Evolutionary conservation across 495 filamentous ascomycete genomes (phyloP).

Genomic region (Aspergillus nidulans): DNA sequence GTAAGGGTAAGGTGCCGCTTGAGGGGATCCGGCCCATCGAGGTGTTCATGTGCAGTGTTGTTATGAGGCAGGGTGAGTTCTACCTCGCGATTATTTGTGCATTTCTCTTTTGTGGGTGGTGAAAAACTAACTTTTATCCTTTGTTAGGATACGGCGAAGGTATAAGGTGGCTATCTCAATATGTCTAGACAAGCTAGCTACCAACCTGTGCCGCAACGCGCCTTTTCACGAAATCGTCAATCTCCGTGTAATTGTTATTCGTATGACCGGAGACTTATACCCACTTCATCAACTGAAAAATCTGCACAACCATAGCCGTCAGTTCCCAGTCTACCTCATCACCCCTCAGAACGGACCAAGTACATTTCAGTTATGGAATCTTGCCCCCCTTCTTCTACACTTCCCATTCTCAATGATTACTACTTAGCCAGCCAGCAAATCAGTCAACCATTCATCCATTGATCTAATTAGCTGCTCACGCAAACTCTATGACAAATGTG

Average conservation of each 20-base stretch:
- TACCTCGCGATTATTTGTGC: background rate
- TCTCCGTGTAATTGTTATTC: too few species aligned
- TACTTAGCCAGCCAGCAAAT: background rate
- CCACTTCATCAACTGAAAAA: background rate
- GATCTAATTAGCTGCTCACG: background rate
- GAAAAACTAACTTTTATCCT: too few species aligned
- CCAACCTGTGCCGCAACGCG: too few species aligned
- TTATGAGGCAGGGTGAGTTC: slow-evolving; percentile 85
- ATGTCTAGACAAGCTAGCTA: too few species aligned
- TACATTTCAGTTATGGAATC: too few species aligned
- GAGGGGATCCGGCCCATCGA: slow-evolving; percentile 95
- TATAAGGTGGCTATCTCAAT: slow-evolving; percentile 53
- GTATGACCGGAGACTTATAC: background rate
- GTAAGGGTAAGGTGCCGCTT: slow-evolving; percentile 93
- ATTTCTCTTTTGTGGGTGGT: too few species aligned
- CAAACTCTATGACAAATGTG: background rate
- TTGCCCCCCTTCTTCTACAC: too few species aligned
- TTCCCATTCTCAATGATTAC: background rate
- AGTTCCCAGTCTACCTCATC: background rate
- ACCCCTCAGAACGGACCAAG: too few species aligned
- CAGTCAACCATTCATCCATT: background rate
- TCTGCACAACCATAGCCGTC: background rate
- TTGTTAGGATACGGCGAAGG: slow-evolving; percentile 49
- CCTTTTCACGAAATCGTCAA: too few species aligned
- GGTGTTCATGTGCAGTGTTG: slow-evolving; percentile 98